These are phyloP conservation scores for Oxyria digyna DNA, from an alignment of 148 eudicot genomes.

Conservation along the genomic window DNA sequence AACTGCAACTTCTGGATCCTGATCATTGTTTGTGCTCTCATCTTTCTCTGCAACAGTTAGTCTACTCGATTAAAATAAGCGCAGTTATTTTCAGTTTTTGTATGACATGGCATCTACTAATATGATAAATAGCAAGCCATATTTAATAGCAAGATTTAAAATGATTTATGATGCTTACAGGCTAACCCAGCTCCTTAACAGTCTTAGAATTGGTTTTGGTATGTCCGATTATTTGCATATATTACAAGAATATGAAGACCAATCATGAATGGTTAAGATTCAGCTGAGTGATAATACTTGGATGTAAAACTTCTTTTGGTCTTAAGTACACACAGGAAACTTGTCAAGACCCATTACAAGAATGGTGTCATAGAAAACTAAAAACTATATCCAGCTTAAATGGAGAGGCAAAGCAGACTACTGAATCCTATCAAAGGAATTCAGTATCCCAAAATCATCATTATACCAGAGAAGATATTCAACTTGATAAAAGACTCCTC, in stretches of 20 bases:
- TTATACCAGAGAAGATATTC: neutral
- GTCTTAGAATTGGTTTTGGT: neutral
- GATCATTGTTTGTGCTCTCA: constrained; percentile 6
- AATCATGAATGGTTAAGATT: neutral
- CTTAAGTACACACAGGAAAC: neutral
- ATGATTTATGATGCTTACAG: neutral
- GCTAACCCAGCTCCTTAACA: neutral
- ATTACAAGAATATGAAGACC: neutral
- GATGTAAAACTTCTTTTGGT: neutral
- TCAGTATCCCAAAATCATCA: neutral
- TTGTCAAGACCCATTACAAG: no score
- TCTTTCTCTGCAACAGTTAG: constrained; percentile 13
- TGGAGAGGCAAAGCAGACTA: neutral
- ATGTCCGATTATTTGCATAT: neutral
- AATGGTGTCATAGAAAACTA: neutral
- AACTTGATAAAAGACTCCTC: neutral
- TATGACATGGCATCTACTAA: neutral
- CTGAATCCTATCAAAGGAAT: neutral
- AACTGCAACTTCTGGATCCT: constrained; percentile 17
- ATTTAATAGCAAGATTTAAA: neutral
- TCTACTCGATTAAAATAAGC: neutral
- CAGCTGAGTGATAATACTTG: neutral
- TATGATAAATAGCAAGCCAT: neutral
- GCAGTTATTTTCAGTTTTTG: neutral
- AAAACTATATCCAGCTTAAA: neutral